Conservation (phyloP, 2,329 filamentous ascomycete species). For the Pseudogymnoascus sp. region DNA sequence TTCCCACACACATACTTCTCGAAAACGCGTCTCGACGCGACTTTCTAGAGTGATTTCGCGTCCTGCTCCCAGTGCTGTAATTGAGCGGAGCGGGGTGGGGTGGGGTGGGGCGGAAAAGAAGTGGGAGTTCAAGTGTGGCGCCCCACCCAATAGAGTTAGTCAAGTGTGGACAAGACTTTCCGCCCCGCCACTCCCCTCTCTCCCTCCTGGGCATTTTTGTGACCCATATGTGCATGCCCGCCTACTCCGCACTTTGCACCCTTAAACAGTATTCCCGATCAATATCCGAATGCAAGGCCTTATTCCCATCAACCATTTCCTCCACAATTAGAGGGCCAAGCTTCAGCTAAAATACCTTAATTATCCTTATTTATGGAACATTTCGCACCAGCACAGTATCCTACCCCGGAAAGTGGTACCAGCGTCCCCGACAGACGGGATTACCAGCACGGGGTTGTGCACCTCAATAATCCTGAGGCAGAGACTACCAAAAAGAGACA, state of each 20-base stretch:
- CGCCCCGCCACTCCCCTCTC: background rate
- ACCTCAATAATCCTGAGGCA: background rate
- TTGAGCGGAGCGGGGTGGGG: slow-evolving; percentile 2
- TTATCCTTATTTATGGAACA: slow-evolving; percentile 5
- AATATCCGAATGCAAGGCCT: slow-evolving; percentile 11
- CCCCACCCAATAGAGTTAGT: slow-evolving; percentile 4
- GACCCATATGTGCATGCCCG: background rate
- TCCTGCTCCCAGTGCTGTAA: background rate
- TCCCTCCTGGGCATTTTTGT: slow-evolving; percentile 1
- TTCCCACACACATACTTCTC: background rate
- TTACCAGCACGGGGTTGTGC: background rate
- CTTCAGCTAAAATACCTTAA: background rate
- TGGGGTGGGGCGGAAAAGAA: background rate
- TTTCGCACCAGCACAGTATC: background rate
- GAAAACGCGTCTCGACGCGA: background rate
- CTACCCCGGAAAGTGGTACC: background rate
- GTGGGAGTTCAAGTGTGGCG: background rate
- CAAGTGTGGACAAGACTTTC: background rate
- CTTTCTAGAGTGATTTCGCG: background rate
- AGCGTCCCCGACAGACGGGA: background rate
- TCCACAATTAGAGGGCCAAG: background rate
- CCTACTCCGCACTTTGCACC: background rate
- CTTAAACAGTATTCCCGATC: background rate
- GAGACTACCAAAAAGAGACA: slow-evolving; percentile 52
- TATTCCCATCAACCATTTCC: slow-evolving; percentile 26